Conservation (phyloP, 2,329 filamentous ascomycete species). For the Clathrospora elynae region DNA sequence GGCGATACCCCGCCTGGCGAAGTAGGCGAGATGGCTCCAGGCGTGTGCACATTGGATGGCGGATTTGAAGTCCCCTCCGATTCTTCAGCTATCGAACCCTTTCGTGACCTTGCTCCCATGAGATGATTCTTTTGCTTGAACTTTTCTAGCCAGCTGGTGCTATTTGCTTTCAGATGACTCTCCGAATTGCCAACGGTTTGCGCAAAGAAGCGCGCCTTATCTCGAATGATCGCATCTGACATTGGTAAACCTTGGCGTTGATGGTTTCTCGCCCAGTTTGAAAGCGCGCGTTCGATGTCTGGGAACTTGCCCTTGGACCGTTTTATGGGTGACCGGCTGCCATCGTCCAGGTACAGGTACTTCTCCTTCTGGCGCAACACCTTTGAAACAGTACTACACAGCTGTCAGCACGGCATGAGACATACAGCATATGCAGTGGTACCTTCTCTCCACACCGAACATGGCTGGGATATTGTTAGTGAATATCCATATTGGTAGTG, state of each 20-base stretch:
- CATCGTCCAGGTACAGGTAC: conserved; percentile 82
- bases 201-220: conserved; percentile 83
- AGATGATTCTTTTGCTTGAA: conserved; percentile 89
- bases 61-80: conserved; percentile 65
- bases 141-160: conserved; percentile 83
- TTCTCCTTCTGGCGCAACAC: conserved; percentile 93
- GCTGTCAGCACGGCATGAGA: conserved; percentile 22
- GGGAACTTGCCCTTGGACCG: conserved; percentile 82
- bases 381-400: conserved; percentile 91
- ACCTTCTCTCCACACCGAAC: conserved; percentile 98
- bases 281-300: conserved; percentile 88
- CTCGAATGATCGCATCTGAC: conserved; percentile 79
- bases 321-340: conserved; percentile 78
- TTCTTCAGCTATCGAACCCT: conserved; percentile 66
- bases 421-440: conserved; percentile 34
- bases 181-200: conserved; percentile 74
- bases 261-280: conserved; percentile 84
- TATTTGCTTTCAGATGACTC: conserved; percentile 71
- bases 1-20: conserved; percentile 72
- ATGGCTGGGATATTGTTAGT: conserved; percentile 62
- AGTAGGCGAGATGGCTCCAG: conserved; percentile 70
- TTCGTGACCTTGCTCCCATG: conserved; percentile 59
- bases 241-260: conserved; percentile 75
- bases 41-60: conserved; percentile 65
- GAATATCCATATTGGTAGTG: conserved; percentile 15